These are phyloP conservation scores for Telopea speciosissima DNA, from an alignment of 177 flowering plant genomes.

Conservation along the genomic window DNA sequence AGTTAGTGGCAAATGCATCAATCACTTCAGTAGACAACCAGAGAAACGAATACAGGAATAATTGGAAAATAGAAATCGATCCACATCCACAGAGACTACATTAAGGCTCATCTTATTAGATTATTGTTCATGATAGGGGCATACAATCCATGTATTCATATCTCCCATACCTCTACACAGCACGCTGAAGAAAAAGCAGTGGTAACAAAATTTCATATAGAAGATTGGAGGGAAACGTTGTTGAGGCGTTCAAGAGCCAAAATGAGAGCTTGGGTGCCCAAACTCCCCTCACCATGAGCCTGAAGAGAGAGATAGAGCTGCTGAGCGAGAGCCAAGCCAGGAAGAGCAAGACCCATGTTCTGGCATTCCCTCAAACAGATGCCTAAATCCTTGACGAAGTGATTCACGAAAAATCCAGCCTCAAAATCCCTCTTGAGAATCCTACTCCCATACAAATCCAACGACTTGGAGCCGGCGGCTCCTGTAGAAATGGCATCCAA, in stretches of 20 bases:
- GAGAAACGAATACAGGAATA: too few relatives aligned
- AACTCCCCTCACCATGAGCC: constrained; percentile 84
- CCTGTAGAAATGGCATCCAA: constrained; percentile 76
- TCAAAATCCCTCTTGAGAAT: constrained; percentile 82
- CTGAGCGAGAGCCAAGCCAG: constrained; percentile 89
- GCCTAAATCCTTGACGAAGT: constrained; percentile 93
- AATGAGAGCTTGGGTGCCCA: constrained; percentile 85
- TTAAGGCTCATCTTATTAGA: too few relatives aligned
- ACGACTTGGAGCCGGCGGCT: constrained; percentile 83
- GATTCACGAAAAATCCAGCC: constrained; percentile 83
- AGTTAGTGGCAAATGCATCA: too few relatives aligned
- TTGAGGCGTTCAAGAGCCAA: constrained; percentile 83
- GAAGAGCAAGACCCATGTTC: constrained; percentile 74
- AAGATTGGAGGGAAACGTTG: constrained; percentile 41
- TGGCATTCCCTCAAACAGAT: constrained; percentile 87
- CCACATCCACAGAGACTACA: too few relatives aligned
- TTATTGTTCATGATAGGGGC: too few relatives aligned
- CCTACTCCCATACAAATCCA: constrained; percentile 74
- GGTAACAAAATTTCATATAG: too few relatives aligned
- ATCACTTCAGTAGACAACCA: too few relatives aligned
- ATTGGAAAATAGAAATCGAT: too few relatives aligned
- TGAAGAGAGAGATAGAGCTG: constrained; percentile 82
- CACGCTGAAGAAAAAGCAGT: too few relatives aligned
- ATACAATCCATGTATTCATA: too few relatives aligned
- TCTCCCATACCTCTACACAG: too few relatives aligned